Evolutionary conservation across 495 filamentous ascomycete species (phyloP), one percentile per base, ranked within the genome.

Genomic region (Hypoxylon lenormandii): DNA sequence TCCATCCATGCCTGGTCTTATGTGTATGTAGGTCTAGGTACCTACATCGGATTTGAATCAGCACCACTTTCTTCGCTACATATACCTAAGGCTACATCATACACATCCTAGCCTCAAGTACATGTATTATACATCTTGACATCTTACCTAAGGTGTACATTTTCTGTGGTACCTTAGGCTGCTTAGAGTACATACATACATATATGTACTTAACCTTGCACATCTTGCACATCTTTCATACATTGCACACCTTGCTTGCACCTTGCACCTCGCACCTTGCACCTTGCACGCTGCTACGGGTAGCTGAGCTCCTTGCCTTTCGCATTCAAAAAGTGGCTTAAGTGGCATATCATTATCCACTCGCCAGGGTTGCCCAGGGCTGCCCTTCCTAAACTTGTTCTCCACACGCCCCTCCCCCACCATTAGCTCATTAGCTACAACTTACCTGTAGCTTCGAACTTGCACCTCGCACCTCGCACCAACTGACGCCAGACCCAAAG

Each of bases 391-490:
- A 50, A 65, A 2, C 33, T 37, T 22, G 40, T 65, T 65, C 61
- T 70, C 61, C 61, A 66, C 68, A 18, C 50, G 61, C 61, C 68
- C 68, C 68, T 66, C 61, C 68, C 68, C 68, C 68, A 70, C 68
- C 62, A 70, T 66, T 66, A 66, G 68, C 68, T 62, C 40, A 33
- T 33, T 33, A 33, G 30, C 30, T 33, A n/a, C 30, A 33, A 45
- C 42, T 45, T 18, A n/a, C n/a, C n/a, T n/a, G n/a, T n/a, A 15
- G 16, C 42, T 23, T 26, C 23, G 23, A 26, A 26, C 18, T 70
- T 54, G 21, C 54, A 54, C 61, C 61, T 63, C 37, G 52, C 64
- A 59, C 66, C 66, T 55, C n/a, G 13, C 47, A 18, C 33, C 8
- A 28, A 65, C 67, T 65, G 61, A 65, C 60, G 61, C 67, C 67